A percentile compares a stretch with the other conserved stretches of the same genome.
phyloP scores from a whole-genome alignment of 73 alveolate species.

The Paramecium sonneborni region DNA sequence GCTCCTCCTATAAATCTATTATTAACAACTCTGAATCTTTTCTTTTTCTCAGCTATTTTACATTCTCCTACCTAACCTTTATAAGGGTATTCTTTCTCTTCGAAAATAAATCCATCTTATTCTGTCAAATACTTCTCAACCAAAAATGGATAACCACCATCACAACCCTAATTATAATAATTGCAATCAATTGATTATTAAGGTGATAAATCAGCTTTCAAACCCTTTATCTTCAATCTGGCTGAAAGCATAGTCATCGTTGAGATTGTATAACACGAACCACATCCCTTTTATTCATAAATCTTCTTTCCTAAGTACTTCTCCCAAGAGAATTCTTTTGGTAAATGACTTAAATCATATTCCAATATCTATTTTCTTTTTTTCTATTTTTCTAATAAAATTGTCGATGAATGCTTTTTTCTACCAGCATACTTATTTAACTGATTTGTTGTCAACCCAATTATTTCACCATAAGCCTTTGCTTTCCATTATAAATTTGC shows the following conservation, averaged over 20 bases:
- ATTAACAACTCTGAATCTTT: background rate
- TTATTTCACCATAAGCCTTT: conserved; percentile 41
- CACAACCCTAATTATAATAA: conserved; percentile 63
- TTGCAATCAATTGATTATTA: conserved; percentile 62
- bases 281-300: conserved; percentile 60
- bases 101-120: background rate
- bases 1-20: conserved; percentile 65
- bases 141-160: conserved; percentile 67
- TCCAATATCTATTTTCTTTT: background rate
- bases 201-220: conserved; percentile 53
- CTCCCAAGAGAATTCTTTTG: conserved; percentile 62
- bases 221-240: conserved; percentile 47
- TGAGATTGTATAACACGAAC: conserved; percentile 62
- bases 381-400: background rate
- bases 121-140: conserved; percentile 54
- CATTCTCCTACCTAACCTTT: conserved; percentile 49
- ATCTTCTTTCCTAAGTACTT: conserved; percentile 43
- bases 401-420: background rate
- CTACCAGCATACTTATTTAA: conserved; percentile 59
- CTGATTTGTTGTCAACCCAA: conserved; percentile 31
- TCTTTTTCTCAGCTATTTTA: background rate
- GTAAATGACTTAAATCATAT: conserved; percentile 50
- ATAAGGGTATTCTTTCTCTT: conserved; percentile 57
- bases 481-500: conserved; percentile 47
- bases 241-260: conserved; percentile 69